Evolutionary conservation across 306 rosid genomes (phyloP), one percentile per base, ranked within the genome.

Genomic region (Inga oerstediana): DNA sequence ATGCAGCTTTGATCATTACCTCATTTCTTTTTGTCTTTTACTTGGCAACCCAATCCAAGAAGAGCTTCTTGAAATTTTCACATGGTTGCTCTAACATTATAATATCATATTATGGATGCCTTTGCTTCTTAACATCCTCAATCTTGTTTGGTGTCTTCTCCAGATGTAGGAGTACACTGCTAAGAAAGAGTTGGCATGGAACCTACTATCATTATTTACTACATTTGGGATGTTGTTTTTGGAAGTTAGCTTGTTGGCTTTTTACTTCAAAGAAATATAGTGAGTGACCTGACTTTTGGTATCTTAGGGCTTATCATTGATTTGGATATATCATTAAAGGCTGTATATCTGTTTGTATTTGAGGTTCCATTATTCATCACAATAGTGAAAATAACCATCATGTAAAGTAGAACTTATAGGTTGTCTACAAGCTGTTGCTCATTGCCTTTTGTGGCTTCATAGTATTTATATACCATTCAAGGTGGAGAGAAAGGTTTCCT

Each of bases 161-260:
- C 30, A 95, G 99, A 80, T 83, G 75, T 95, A 94, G 98, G 99
- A 95, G 77, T 95, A 98, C 83, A 79, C 93, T 67, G 61, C 93
- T 77, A 98, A 91, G 70, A 91, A 92, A 82, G 89, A 90, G 86
- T 61, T 88, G 14, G 80, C 90, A 0, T 95, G 99, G 98, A 91
- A 92, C 90, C 59, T 93, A 84, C 72, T 95, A 19, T 89, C 99
- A 67, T 81, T 95, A 84, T 91, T 91, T 87, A 93, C 99, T 44
- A 83, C 96, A 69, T 93, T 96, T 2, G 99, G 97, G 81, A 93
- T 93, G 99, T 88, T 95, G 75, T 95, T 95, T 86, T 88, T 95
- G 82, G 99, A 95, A 93, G 96, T 95, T 27, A 95, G 99, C 88
- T 89, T 95, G 90, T 87, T 95, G 85, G 96, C 98, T 93, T 95